A percentile compares a stretch with the other conserved stretches of the same genome.
Evolutionary conservation across 1,284 basidiomycete genomes (phyloP).

Genomic region (Irpex sp.): DNA sequence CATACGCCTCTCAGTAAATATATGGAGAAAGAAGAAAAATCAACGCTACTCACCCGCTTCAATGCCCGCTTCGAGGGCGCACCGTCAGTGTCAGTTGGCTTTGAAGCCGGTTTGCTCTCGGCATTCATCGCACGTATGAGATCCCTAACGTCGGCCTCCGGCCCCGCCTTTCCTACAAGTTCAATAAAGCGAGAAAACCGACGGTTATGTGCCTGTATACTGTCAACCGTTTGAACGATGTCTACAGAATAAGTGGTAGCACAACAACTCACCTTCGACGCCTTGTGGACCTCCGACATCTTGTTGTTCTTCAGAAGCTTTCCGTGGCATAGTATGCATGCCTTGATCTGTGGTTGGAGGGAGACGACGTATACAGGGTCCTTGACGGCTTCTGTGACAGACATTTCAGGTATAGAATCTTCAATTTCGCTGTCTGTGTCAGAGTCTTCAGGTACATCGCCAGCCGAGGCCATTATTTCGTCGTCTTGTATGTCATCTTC

Average conservation of each 20-base stretch:
- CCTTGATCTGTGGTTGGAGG: slow-evolving; percentile 44
- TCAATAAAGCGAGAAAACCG: slow-evolving; percentile 47
- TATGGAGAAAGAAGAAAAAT: no score
- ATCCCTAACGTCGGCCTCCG: slow-evolving; percentile 42
- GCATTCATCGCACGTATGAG: slow-evolving; percentile 31
- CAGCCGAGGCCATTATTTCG: slow-evolving; percentile 14
- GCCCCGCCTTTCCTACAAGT: slow-evolving; percentile 32
- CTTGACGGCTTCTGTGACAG: slow-evolving; percentile 53
- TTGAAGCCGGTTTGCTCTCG: slow-evolving; percentile 1
- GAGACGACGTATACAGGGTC: slow-evolving; percentile 62
- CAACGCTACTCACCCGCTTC: slow-evolving; percentile 58
- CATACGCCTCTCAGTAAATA: background rate
- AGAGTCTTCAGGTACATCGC: slow-evolving; percentile 17
- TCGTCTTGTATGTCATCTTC: slow-evolving; percentile 22
- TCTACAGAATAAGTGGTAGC: background rate
- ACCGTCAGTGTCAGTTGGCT: slow-evolving; percentile 6
- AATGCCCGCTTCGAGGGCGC: slow-evolving; percentile 45
- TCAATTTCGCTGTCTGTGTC: slow-evolving; percentile 23
- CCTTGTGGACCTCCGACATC: slow-evolving; percentile 58
- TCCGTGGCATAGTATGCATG: slow-evolving; percentile 71
- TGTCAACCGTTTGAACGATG: slow-evolving; percentile 14
- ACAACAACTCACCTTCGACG: slow-evolving; percentile 55
- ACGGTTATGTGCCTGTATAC: slow-evolving; percentile 52
- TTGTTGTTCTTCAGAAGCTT: slow-evolving; percentile 62
- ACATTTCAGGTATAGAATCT: slow-evolving; percentile 39